phyloP scores from a whole-genome alignment of 73 alveolate species.

The Urostyla sp. region DNA sequence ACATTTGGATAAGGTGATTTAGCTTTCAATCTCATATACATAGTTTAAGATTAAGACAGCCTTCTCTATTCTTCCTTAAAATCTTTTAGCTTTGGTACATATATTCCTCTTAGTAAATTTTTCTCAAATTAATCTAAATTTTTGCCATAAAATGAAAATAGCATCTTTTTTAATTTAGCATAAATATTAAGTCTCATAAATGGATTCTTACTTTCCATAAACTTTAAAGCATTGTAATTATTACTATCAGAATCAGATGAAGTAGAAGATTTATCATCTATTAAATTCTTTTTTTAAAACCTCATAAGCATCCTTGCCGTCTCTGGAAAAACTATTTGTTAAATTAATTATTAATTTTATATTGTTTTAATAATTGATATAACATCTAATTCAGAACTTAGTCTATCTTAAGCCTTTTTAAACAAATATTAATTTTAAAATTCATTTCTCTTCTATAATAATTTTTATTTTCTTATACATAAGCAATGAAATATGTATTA shows the following conservation, averaged over 20 bases:
- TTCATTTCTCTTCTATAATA: not conserved
- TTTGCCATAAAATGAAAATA: slow-evolving; percentile 1
- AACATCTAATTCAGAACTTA: slow-evolving; percentile 23
- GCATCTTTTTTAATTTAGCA: slow-evolving; percentile 38
- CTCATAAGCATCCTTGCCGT: slow-evolving; percentile 35
- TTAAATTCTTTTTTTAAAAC: slow-evolving; percentile 14
- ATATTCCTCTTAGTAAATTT: slow-evolving; percentile 40
- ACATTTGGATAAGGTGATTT: too few relatives aligned
- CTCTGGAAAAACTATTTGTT: slow-evolving; percentile 5
- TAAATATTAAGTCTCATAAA: slow-evolving; percentile 9
- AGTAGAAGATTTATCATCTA: slow-evolving; percentile 3
- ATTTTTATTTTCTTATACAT: slow-evolving; percentile 1
- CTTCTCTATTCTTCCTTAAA: slow-evolving; percentile 35
- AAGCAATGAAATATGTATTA: slow-evolving; percentile 2
- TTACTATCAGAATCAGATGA: slow-evolving; percentile 47
- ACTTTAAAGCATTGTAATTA: not conserved
- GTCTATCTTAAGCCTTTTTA: slow-evolving; percentile 2
- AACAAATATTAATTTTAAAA: slow-evolving; percentile 1
- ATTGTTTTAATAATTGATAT: slow-evolving; percentile 2
- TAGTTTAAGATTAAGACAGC: too few relatives aligned
- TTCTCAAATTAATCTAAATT: not conserved
- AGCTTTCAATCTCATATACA: too few relatives aligned
- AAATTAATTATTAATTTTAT: not conserved
- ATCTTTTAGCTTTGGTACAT: slow-evolving; percentile 25
- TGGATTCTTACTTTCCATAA: slow-evolving; percentile 35